A percentile compares a stretch with the other conserved stretches of the same genome.
phyloP scores from a whole-genome alignment of 495 filamentous ascomycete species.

The Aspergillus baeticus region DNA sequence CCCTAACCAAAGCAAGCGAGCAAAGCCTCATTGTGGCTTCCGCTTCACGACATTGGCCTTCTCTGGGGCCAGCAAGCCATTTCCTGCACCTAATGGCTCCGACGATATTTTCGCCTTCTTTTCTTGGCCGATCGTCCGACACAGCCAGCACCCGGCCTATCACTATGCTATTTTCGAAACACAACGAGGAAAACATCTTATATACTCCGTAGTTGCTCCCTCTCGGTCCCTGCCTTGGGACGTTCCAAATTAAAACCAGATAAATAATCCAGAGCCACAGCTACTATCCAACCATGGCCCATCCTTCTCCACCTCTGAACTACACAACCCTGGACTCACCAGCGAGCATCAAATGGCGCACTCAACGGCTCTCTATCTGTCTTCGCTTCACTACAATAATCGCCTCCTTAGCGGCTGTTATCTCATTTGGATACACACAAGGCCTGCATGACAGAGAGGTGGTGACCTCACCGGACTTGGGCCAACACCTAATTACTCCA shows the following conservation, averaged over 20 bases:
- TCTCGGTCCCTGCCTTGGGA: too few species aligned
- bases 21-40: too few species aligned
- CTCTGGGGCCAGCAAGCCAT: too few species aligned
- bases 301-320: background rate
- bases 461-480: background rate
- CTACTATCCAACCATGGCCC: too few species aligned
- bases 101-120: too few species aligned
- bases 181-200: too few species aligned
- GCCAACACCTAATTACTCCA: background rate
- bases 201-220: too few species aligned
- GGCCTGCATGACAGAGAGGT: background rate
- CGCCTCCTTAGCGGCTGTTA: slow-evolving; percentile 3
- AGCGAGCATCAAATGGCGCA: background rate
- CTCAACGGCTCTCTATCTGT: background rate
- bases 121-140: background rate
- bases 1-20: too few species aligned
- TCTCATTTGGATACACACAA: background rate
- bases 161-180: background rate
- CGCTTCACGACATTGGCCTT: too few species aligned
- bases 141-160: background rate
- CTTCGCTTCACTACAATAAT: background rate
- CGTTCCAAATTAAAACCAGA: too few species aligned
- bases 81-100: too few species aligned
- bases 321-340: slow-evolving; percentile 1
- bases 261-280: too few species aligned